phyloP scores from a whole-genome alignment of 192 early-diverging fungal species.

The Linnemannia zychae region DNA sequence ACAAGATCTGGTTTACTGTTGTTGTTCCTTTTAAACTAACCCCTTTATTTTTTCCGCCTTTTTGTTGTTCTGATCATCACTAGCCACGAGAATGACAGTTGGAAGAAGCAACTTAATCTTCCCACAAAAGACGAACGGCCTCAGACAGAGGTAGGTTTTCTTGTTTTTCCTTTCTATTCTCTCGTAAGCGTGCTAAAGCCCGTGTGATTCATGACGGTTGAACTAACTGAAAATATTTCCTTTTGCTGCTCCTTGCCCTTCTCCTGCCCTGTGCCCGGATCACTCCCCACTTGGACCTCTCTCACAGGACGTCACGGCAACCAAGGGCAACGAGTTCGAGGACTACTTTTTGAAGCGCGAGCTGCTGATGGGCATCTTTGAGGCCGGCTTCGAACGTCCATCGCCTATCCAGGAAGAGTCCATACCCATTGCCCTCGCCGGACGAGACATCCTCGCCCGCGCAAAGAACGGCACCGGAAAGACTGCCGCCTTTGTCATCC shows the following conservation, averaged over 20 bases:
- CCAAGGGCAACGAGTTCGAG: conserved; percentile 99
- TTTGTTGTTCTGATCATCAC: conserved; percentile 7
- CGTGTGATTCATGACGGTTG: neutral
- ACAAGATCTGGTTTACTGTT: no score
- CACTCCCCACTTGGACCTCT: neutral
- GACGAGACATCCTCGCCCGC: conserved; percentile 95
- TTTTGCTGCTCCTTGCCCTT: neutral
- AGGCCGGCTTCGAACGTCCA: conserved; percentile 97
- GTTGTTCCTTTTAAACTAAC: neutral
- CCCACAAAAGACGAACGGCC: conserved; percentile 92
- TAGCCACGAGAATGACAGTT: conserved; percentile 75
- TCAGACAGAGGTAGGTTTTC: conserved; percentile 80
- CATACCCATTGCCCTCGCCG: conserved; percentile 96
- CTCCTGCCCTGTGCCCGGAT: neutral
- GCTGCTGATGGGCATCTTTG: conserved; percentile 98
- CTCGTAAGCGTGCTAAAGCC: neutral
- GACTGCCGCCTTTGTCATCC: conserved; percentile 98
- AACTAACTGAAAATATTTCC: neutral
- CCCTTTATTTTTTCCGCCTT: neutral
- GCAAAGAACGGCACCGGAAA: conserved; percentile 97
- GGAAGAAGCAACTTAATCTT: conserved; percentile 81
- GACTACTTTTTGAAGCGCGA: conserved; percentile 98
- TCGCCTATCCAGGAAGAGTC: conserved; percentile 99
- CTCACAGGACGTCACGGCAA: conserved; percentile 61
- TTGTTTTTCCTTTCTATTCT: conserved; percentile 12